Evolutionary conservation across 176 grass and related monocot species (phyloP).

Genomic region (Chloris gayana): DNA sequence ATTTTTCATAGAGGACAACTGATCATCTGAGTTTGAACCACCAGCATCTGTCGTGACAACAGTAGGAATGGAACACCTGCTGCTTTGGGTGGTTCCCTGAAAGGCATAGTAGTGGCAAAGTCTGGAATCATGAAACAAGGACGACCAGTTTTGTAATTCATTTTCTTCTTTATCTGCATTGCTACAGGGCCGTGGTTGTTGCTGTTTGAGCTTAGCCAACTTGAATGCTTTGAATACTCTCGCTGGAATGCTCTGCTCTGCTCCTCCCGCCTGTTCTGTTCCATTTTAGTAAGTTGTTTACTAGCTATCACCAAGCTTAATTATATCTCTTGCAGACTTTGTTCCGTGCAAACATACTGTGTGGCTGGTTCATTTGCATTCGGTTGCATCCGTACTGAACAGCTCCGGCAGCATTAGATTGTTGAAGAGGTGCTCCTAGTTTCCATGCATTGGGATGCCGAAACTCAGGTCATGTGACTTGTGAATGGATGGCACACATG

Average conservation of each 20-base stretch:
- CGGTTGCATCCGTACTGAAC: conserved; percentile 54
- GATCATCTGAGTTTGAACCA: conserved; percentile 64
- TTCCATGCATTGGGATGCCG: no score
- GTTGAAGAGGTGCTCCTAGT: no score
- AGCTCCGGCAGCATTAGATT: conserved; percentile 23
- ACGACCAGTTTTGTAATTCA: conserved; percentile 73
- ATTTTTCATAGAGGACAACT: background rate
- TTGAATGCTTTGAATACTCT: background rate
- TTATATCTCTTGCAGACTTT: background rate
- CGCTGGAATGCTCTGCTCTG: conserved; percentile 1
- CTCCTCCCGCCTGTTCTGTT: background rate
- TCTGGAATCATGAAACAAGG: conserved; percentile 89
- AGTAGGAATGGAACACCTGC: conserved; percentile 82
- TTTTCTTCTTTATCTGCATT: conserved; percentile 7
- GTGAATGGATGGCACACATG: no score
- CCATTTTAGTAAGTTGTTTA: background rate
- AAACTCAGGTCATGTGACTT: no score
- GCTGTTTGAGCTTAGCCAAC: background rate
- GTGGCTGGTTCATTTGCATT: conserved; percentile 62
- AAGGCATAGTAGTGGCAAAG: conserved; percentile 86
- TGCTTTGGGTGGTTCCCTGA: conserved; percentile 85
- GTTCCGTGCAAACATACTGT: no score
- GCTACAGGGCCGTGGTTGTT: background rate
- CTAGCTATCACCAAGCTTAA: background rate
- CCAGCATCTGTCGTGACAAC: conserved; percentile 80